These are phyloP conservation scores for Schrenkiella parvula DNA, from an alignment of 345 rosid genomes.

Conservation along the genomic window DNA sequence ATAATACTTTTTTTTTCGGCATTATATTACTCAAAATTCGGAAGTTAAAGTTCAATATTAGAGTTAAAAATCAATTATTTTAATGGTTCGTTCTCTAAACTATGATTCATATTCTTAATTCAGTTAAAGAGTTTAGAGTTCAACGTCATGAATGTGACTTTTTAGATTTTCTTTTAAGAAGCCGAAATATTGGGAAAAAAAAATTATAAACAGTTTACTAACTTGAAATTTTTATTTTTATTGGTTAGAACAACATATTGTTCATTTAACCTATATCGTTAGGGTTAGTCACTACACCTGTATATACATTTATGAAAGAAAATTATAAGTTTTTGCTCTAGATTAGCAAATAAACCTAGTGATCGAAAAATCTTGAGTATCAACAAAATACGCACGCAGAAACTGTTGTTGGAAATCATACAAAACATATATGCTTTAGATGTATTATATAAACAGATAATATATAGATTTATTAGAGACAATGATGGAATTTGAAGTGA, in stretches of 20 bases:
- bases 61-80: neutral
- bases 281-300: neutral
- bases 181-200: neutral
- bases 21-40: neutral
- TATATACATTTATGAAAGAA: no score
- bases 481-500: constrained; percentile 25
- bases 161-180: neutral
- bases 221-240: neutral
- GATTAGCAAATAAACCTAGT: neutral
- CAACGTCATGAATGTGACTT: neutral
- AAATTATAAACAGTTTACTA: neutral
- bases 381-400: neutral
- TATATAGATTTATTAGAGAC: neutral
- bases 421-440: neutral
- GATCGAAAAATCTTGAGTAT: neutral
- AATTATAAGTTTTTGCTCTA: neutral
- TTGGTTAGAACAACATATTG: neutral
- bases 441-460: neutral
- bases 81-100: neutral
- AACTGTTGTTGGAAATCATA: neutral
- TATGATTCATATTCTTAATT: neutral
- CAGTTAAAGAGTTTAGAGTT: neutral
- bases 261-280: neutral
- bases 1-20: neutral
- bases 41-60: no score